phyloP scores from a whole-genome alignment of 163 green algal species.

The Prototheca cutis region DNA sequence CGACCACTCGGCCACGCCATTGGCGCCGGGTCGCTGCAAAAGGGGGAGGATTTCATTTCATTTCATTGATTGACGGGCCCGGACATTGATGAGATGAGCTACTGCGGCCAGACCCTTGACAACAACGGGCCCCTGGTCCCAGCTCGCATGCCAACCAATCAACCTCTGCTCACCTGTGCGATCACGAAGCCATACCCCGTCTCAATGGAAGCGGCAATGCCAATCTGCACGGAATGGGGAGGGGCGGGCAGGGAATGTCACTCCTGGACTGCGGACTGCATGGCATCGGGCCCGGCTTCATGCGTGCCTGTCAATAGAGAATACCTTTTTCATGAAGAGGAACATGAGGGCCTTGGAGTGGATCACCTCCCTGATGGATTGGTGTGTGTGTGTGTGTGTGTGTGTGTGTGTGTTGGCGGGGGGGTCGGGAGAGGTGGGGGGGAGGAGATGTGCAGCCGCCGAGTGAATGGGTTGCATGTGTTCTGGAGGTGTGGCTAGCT shows the following conservation, averaged over 20 bases:
- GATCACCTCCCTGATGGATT: neutral
- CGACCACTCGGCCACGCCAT: neutral
- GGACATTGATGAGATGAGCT: too few relatives aligned
- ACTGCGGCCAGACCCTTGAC: too few relatives aligned
- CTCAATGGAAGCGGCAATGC: neutral
- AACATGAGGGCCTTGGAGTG: neutral
- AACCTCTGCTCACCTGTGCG: too few relatives aligned
- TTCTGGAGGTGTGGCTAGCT: neutral
- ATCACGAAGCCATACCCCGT: slow-evolving; percentile 3
- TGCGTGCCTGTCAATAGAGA: neutral
- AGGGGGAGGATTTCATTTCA: too few relatives aligned
- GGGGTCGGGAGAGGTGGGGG: neutral
- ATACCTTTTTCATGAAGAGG: neutral
- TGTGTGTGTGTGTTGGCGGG: too few relatives aligned
- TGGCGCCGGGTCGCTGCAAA: neutral
- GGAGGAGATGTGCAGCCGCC: neutral
- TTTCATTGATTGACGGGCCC: neutral
- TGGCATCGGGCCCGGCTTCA: too few relatives aligned
- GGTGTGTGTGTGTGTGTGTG: too few relatives aligned
- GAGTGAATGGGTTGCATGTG: neutral
- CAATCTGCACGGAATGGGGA: neutral
- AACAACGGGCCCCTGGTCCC: too few relatives aligned
- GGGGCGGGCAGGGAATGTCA: too few relatives aligned
- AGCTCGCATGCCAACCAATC: too few relatives aligned
- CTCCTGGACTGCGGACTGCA: too few relatives aligned